Percentiles rank a stretch among this genome's conserved stretches.
These are phyloP conservation scores for Stylonectria norvegica DNA, from an alignment of 2,329 filamentous ascomycete species.

Conservation along the genomic window DNA sequence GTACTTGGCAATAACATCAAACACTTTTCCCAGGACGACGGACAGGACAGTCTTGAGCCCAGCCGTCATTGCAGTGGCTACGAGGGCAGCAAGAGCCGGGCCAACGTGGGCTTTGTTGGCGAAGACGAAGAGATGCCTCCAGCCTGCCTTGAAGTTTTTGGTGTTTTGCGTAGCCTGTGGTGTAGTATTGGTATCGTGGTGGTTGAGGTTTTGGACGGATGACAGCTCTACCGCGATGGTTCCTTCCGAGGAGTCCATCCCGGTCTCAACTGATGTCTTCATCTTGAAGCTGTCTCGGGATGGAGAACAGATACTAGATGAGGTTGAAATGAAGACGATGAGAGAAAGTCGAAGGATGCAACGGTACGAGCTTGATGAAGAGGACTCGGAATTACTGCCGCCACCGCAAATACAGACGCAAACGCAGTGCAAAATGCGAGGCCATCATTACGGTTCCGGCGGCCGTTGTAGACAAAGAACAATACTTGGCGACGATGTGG, in stretches of 20 bases:
- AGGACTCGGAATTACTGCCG: no score
- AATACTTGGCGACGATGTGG: not conserved
- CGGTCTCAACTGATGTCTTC: not conserved
- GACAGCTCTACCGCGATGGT: not conserved
- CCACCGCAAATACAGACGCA: no score
- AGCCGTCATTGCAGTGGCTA: slow-evolving; percentile 57
- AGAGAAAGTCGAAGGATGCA: not conserved
- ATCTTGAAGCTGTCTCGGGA: not conserved
- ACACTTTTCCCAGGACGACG: slow-evolving; percentile 70
- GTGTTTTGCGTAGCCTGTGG: not conserved
- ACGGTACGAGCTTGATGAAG: no score
- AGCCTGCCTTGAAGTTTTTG: slow-evolving; percentile 24
- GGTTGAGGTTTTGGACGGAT: not conserved
- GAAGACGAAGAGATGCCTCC: slow-evolving; percentile 65
- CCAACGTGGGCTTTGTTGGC: slow-evolving; percentile 58
- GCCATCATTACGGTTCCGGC: no score
- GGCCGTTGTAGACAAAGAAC: not conserved
- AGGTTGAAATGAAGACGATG: no score
- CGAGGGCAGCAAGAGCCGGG: slow-evolving; percentile 51
- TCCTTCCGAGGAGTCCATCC: not conserved
- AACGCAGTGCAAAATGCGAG: no score
- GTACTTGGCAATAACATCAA: slow-evolving; percentile 66
- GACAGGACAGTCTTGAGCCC: slow-evolving; percentile 63
- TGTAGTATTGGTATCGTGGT: not conserved
- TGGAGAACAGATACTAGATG: no score